Base-by-base conservation (phyloP, 2,329 filamentous ascomycete species). In the Diatrype stigma region DNA sequence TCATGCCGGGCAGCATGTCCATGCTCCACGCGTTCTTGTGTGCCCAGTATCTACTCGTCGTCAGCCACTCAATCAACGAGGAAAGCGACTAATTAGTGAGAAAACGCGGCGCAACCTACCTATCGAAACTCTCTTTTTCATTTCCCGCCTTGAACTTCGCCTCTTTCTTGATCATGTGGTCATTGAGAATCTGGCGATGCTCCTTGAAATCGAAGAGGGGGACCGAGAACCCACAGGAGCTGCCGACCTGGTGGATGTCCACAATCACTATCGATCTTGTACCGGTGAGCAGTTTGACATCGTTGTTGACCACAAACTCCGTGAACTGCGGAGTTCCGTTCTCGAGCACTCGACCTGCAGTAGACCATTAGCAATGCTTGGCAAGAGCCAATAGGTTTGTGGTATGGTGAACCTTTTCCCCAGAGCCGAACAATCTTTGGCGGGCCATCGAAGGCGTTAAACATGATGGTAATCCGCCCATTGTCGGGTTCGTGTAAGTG, bases 391-490 rank as follows among this genome's bases (percentile, higher is more conserved):
- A 70, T 3, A 73, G 59, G 3, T 71, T 69, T 2, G n/a, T 57
- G 60, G 6, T 12, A 19, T 1, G 14, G 6, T 21, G 3, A 28
- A 5, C 71, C 68, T 44, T 64, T 64, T 17, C 71, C 70, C 53
- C 67, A 73, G 6, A 73, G 56, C 3, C 71, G 56, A 12, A 73
- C 50, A 48, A 73, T 73, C 37, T 67, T 64, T 1, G 71, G 66
- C 11, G 68, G 61, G 0, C 70, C 69, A 26, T 72, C 67, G 46
- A 73, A 73, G 2, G 70, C 67, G 42, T 66, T 86, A 70, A 91
- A 90, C 77, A 90, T 84, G 62, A 92, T 70, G 6, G 86, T 90
- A 17, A 88, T 78, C 16, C 89, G 80, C 28, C 84, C 86, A 60
- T 92, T 92, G 6, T 62, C 63, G 0, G 64, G 66, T 63, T 93